Conservation (phyloP, 2,329 filamentous ascomycete species). For the Microdochium bolleyi region DNA sequence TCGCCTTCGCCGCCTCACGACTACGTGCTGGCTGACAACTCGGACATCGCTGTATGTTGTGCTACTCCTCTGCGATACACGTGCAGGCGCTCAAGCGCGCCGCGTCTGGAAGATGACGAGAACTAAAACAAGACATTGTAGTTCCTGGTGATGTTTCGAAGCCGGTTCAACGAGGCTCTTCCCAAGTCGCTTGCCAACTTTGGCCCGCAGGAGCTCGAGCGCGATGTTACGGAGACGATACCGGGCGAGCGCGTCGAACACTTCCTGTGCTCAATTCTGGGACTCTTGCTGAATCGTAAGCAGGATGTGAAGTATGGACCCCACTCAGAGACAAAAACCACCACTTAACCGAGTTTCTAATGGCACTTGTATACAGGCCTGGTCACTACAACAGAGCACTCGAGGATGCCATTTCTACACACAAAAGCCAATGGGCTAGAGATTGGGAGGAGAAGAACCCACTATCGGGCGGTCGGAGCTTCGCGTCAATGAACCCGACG, state of each 20-base stretch:
- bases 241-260: slow-evolving; percentile 82
- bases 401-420: slow-evolving; percentile 81
- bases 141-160: slow-evolving; percentile 98
- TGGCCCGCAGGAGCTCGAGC: slow-evolving; percentile 91
- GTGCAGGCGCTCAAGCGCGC: slow-evolving; percentile 10
- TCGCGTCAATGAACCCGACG: slow-evolving; percentile 72
- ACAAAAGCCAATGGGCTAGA: slow-evolving; percentile 81
- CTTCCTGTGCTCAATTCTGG: slow-evolving; percentile 81
- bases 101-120: slow-evolving; percentile 29
- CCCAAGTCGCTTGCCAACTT: slow-evolving; percentile 82
- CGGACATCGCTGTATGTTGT: slow-evolving; percentile 87
- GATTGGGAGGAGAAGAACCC: slow-evolving; percentile 81
- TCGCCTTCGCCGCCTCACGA: slow-evolving; percentile 85
- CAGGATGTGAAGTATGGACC: slow-evolving; percentile 92
- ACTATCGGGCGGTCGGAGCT: slow-evolving; percentile 69
- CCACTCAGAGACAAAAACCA: neutral
- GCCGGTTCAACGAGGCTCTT: slow-evolving; percentile 84
- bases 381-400: slow-evolving; percentile 89
- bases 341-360: slow-evolving; percentile 9
- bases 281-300: slow-evolving; percentile 89
- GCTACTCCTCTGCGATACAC: slow-evolving; percentile 14
- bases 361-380: slow-evolving; percentile 44
- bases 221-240: slow-evolving; percentile 67
- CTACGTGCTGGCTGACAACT: slow-evolving; percentile 81
- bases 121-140: slow-evolving; percentile 35